Percentiles rank a stretch among this genome's conserved stretches.
Conservation (phyloP, 140 eudicot species). For the Bidens hawaiensis region DNA sequence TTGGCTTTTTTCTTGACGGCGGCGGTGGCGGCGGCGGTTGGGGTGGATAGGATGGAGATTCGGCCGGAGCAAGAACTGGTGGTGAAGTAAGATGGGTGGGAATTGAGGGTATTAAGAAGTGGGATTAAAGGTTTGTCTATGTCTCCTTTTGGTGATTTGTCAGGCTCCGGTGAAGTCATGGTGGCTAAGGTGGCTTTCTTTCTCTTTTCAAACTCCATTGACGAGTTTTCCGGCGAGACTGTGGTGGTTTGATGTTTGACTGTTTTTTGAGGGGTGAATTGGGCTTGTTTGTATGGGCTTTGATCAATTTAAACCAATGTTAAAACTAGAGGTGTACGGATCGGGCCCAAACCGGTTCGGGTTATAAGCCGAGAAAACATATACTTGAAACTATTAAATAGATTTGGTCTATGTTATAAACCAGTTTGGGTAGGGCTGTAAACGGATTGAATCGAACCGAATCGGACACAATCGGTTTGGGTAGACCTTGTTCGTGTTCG, state of each 20-base stretch:
- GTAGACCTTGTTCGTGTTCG: too few relatives aligned
- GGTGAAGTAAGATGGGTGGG: constrained; percentile 81
- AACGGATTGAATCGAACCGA: too few relatives aligned
- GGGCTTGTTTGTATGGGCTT: constrained; percentile 23
- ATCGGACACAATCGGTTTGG: too few relatives aligned
- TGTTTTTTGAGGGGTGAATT: constrained; percentile 12
- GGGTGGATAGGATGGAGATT: constrained; percentile 84
- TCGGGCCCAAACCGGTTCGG: too few relatives aligned
- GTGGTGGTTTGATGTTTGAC: too few relatives aligned
- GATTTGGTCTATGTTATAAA: too few relatives aligned
- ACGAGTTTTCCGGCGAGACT: constrained; percentile 9
- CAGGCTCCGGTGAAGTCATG: constrained; percentile 59
- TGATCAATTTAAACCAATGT: too few relatives aligned
- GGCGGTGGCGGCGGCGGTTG: constrained; percentile 33
- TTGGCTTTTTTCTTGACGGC: constrained; percentile 64
- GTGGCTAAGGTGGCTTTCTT: constrained; percentile 55
- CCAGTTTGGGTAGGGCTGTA: too few relatives aligned
- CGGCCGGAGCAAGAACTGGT: constrained; percentile 99
- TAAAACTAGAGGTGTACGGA: too few relatives aligned
- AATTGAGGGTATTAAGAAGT: constrained; percentile 56
- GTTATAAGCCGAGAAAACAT: too few relatives aligned
- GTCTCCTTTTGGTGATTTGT: constrained; percentile 91
- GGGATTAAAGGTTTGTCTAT: constrained; percentile 75
- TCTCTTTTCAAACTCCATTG: constrained; percentile 73
- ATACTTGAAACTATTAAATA: too few relatives aligned